Conservation (phyloP, 768 basidiomycete species). For the Suillus weaverae region DNA sequence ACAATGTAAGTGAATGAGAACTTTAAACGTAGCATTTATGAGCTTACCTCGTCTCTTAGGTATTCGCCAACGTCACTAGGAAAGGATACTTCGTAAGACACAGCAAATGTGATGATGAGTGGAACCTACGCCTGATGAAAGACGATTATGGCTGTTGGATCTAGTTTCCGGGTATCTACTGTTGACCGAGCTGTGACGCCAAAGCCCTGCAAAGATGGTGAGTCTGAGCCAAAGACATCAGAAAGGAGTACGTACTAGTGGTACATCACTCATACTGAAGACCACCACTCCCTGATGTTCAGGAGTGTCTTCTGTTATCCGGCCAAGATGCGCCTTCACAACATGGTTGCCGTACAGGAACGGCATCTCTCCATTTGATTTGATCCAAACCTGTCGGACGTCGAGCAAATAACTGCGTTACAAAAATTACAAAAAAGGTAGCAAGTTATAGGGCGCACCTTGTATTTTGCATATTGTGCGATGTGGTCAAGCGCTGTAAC, state of each 20-base stretch:
- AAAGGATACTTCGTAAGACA: slow-evolving; percentile 11
- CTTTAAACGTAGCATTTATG: background rate
- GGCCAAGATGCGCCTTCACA: slow-evolving; percentile 96
- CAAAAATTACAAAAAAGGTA: background rate
- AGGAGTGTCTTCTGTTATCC: slow-evolving; percentile 98
- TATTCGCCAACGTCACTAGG: slow-evolving; percentile 96
- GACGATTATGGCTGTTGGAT: slow-evolving; percentile 95
- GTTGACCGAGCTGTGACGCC: slow-evolving; percentile 97
- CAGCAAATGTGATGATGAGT: background rate
- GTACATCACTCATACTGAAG: slow-evolving; percentile 93
- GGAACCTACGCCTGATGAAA: slow-evolving; percentile 88
- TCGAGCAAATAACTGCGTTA: background rate
- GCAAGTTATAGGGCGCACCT: slow-evolving; percentile 50
- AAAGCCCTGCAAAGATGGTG: slow-evolving; percentile 67
- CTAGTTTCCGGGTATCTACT: slow-evolving; percentile 92
- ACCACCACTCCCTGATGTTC: slow-evolving; percentile 99
- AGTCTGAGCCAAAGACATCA: slow-evolving; percentile 5
- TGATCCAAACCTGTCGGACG: slow-evolving; percentile 86
- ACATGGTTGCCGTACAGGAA: slow-evolving; percentile 99
- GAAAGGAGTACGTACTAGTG: slow-evolving; percentile 58
- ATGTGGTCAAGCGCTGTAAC: slow-evolving; percentile 91
- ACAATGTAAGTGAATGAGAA: slow-evolving; percentile 17
- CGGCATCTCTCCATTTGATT: slow-evolving; percentile 98
- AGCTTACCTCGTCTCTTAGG: slow-evolving; percentile 85
- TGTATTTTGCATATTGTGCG: slow-evolving; percentile 96